Base-by-base conservation (phyloP, 306 rosid species). In the Sicyos baderoa region DNA sequence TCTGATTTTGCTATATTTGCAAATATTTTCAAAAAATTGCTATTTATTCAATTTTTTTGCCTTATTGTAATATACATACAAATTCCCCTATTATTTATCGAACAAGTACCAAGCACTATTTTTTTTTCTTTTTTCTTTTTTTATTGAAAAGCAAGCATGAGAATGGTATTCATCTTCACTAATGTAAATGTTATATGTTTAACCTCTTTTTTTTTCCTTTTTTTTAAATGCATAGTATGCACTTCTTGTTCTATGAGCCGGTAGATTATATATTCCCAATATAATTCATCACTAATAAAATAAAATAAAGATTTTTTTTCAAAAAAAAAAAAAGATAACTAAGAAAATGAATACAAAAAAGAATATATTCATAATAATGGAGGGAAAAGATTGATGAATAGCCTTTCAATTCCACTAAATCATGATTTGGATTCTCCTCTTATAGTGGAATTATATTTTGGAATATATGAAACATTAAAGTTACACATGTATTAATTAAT, bases 351-450 rank as follows among this genome's bases (percentile, higher is more conserved):
- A 12, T 63, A 10, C 17, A 61, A 63, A 63, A 63, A 12, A 21
- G 70, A 42, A 63, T 63, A 63, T 63, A 63, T 63, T 63, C 70
- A 63, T 63, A 63, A 42, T 63, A 63, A 63, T 63, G 70, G 52
- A 19, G 51, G n/a, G 7, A 45, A 40, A 42, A 44, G 70, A 63
- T 63, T 63, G 53, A 63, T 22, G 32, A 63, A 42, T 37, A 37
- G 7, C 52, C 70, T 44, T 63, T 63, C 29, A 63, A 37, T 65
- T 45, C 70, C 70, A 65, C 54, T 65, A 65, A 45, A 65, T 65
- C 70, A 45, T 65, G 70, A 65, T 65, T 45, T 44, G 2, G 37
- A 65, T 65, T 65, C 73, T 18, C 51, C 45, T 68, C 27, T 48
- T 51, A 29, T 35, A 0, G n/a, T 40, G 56, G 44, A 68, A 68